Percentiles rank a stretch among this genome's conserved stretches.
Evolutionary conservation across 345 rosid genomes (phyloP).

Genomic region (Eucalyptus rudis): DNA sequence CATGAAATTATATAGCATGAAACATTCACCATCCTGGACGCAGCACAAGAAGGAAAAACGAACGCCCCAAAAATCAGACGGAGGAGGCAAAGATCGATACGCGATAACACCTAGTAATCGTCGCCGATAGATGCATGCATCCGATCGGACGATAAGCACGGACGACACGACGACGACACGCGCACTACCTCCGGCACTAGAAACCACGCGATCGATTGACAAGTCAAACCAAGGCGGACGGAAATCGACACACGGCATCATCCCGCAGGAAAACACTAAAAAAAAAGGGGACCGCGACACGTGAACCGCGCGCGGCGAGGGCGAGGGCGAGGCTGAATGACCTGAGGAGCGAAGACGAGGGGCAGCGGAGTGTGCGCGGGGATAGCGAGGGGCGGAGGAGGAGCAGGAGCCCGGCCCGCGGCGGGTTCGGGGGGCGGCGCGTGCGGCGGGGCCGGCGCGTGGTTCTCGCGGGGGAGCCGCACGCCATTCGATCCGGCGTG

Average conservation of each 20-base stretch:
- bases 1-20: background rate
- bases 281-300: background rate
- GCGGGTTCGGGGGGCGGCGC: slow-evolving; percentile 28
- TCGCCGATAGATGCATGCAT: background rate
- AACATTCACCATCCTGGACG: background rate
- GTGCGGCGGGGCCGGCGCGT: background rate
- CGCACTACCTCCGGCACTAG: background rate
- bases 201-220: background rate
- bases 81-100: background rate
- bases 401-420: slow-evolving; percentile 34
- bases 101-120: background rate
- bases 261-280: background rate
- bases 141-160: background rate
- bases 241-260: background rate
- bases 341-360: slow-evolving; percentile 67
- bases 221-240: background rate
- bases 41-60: background rate
- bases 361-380: slow-evolving; percentile 55
- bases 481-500: slow-evolving; percentile 30
- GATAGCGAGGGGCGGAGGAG: background rate
- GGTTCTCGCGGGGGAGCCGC: background rate
- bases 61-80: background rate
- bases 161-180: background rate
- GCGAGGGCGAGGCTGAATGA: background rate
- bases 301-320: background rate